Percentiles rank a stretch among this genome's conserved stretches.
Evolutionary conservation across 441 rosid genomes (phyloP).

Genomic region (Isatis lusitanica): DNA sequence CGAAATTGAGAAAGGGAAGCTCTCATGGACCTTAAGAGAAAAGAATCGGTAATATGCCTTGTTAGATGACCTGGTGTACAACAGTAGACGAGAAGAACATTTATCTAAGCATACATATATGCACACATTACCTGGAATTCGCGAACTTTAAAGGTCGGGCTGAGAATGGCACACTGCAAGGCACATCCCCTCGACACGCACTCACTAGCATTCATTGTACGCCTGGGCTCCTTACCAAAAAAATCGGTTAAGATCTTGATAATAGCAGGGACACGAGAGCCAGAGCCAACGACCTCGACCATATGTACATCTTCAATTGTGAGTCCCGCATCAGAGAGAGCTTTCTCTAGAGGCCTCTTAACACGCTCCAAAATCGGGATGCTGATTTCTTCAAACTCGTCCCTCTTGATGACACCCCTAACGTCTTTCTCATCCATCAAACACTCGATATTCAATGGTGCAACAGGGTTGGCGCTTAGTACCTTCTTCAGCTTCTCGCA

Average conservation of each 20-base stretch:
- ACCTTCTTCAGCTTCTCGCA: slow-evolving; percentile 95
- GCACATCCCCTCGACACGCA: slow-evolving; percentile 93
- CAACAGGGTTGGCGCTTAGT: slow-evolving; percentile 91
- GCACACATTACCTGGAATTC: slow-evolving; percentile 75
- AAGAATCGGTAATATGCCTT: background rate
- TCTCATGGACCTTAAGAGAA: slow-evolving; percentile 72
- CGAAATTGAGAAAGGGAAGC: slow-evolving; percentile 81
- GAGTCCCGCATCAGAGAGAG: slow-evolving; percentile 84
- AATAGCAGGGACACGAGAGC: slow-evolving; percentile 83
- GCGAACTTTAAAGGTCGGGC: slow-evolving; percentile 94
- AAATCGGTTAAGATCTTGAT: slow-evolving; percentile 78
- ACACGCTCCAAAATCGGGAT: slow-evolving; percentile 84
- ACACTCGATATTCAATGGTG: slow-evolving; percentile 90
- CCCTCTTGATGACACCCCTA: slow-evolving; percentile 80
- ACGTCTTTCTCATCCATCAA: slow-evolving; percentile 98
- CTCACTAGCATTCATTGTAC: slow-evolving; percentile 99
- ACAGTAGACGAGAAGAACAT: background rate
- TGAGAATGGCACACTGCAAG: slow-evolving; percentile 91
- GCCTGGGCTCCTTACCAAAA: slow-evolving; percentile 94
- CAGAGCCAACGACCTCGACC: slow-evolving; percentile 95
- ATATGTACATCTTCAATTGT: slow-evolving; percentile 68
- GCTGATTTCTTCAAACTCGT: slow-evolving; percentile 86
- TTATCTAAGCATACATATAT: background rate
- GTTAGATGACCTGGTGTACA: background rate
- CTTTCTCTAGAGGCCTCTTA: slow-evolving; percentile 85